Evolutionary conservation across 1,139 yeast species (phyloP), one percentile per base, ranked within the genome.

Genomic region (Geotrichum siamense): DNA sequence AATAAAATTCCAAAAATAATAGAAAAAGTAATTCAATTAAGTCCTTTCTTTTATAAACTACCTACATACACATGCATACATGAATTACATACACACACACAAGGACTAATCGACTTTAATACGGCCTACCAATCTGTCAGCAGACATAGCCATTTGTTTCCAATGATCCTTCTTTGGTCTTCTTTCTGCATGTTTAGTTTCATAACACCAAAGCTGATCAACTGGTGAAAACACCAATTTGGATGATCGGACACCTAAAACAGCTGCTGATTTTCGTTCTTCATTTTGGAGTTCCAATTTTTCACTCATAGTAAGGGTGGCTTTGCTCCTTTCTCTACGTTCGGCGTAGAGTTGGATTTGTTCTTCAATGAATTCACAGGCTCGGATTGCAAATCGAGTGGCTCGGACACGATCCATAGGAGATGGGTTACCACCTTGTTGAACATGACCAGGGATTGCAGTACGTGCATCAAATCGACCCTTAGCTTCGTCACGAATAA

Each of bases 391-490:
- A 63, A 82, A 81, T 62, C 97, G 76, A 12, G 94, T 82, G 13
- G 95, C 96, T 51, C 91, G 76, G 17, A 89, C 83, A 66, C 97
- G 79, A 64, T 91, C 98, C 65, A 87, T 84, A 5, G 97, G 86
- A 2, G 96, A 83, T 32, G 98, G 98, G 44, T 79, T 76, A 48
- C 94, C 95, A 64, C 98, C 98, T 67, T 91, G 98, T 71, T 91
- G 98, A 43, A 87, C 94, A 61, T 91, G 98, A 23, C 98, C 98
- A 10, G 98, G 98, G 45, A 89, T 80, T 13, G 98, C 98, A 3
- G 95, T 87, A 64, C 94, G 82, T 16, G 94, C 84, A 58, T 89
- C 96, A 60, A 87, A 91, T 51, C 74, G 72, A 41, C 83, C 82
- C 41, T 75, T 69, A 34, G 87, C 77, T 56, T 86, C 91, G 52